phyloP scores from a whole-genome alignment of 2,329 filamentous ascomycete genomes.

The Fusarium sp. region DNA sequence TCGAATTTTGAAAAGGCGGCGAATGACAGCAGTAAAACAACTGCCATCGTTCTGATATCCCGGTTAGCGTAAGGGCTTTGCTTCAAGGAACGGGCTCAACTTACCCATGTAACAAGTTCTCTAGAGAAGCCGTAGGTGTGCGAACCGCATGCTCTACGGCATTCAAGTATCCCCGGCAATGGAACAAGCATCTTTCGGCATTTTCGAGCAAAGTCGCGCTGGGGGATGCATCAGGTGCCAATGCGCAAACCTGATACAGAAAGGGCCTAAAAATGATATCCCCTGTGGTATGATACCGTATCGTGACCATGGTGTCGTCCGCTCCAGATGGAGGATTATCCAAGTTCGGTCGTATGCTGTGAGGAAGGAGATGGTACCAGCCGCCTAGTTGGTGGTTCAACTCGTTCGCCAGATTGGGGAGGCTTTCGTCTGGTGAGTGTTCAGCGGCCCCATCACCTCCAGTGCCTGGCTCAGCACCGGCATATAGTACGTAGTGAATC shows the following conservation, averaged over 20 bases:
- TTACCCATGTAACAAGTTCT: constrained; percentile 35
- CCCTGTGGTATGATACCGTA: constrained; percentile 32
- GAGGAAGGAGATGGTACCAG: constrained; percentile 38
- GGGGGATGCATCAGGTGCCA: background rate
- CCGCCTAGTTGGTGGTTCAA: constrained; percentile 32
- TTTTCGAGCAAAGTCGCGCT: constrained; percentile 29
- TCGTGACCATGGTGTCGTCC: constrained; percentile 35
- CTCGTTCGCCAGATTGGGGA: constrained; percentile 25
- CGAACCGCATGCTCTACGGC: constrained; percentile 31
- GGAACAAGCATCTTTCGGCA: constrained; percentile 29
- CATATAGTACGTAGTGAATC: constrained; percentile 38
- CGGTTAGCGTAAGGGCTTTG: background rate
- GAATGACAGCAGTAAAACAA: constrained; percentile 29
- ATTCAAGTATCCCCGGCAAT: constrained; percentile 29
- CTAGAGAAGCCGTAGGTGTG: constrained; percentile 21
- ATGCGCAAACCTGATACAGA: constrained; percentile 29
- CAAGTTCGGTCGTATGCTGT: constrained; percentile 28
- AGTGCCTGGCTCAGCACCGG: constrained; percentile 28
- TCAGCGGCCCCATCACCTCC: background rate
- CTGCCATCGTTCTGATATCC: constrained; percentile 27
- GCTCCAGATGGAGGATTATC: constrained; percentile 15
- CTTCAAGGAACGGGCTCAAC: background rate
- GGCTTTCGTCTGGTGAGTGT: constrained; percentile 21
- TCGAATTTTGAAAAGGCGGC: constrained; percentile 32
- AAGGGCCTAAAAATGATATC: constrained; percentile 38